Base-by-base conservation (phyloP, 202 grass and related monocot species). In the Dendrocalamus latiflorus region DNA sequence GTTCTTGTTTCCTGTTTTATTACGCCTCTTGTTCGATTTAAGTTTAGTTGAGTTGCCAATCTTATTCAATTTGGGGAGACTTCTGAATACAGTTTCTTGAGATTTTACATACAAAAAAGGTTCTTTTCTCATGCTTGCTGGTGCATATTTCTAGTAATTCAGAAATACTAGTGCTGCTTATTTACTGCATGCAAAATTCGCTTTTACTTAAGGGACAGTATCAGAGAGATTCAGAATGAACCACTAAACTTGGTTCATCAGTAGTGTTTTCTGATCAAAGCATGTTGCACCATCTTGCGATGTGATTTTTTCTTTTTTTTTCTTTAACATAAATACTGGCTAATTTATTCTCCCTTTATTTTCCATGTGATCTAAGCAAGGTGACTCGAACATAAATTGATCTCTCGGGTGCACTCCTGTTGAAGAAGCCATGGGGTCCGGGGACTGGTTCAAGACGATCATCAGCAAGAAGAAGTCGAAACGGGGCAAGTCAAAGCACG, bases 401-500 rank as follows among this genome's bases (percentile, higher is more conserved):
- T 89, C 26, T 50, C 75, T 39, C 44, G 8, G 41, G n/a, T 81
- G 77, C 68, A 75, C 62, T 54, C 44, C 39, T 2, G 41, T 81
- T 64, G 53, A 83, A 78, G n/a, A n/a, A 68, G 76, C 80, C 81
- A 98, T 97, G 95, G 92, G 92, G 39, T 94, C 95, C 0, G 90
- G 95, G 69, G 92, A 88, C 79, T 97, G 95, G 95, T 84, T 97
- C 78, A 97, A 88, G 80, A 97, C 88, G 53, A 90, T 97, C 80
- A 91, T 97, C 75, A 51, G 85, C 69, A 86, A 92, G 88, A 97
- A 94, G 89, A 94, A 90, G 88, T 85, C 92, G 22, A 97, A 93
- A 80, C 76, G 83, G 45, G 75, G 34, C 9, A 91, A 87, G 88
- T 93, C 88, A 86, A 90, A 90, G 74, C 83, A 86, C 68, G 73